Base-by-base conservation (phyloP, 495 filamentous ascomycete species). In the Trichoderma gamsii region DNA sequence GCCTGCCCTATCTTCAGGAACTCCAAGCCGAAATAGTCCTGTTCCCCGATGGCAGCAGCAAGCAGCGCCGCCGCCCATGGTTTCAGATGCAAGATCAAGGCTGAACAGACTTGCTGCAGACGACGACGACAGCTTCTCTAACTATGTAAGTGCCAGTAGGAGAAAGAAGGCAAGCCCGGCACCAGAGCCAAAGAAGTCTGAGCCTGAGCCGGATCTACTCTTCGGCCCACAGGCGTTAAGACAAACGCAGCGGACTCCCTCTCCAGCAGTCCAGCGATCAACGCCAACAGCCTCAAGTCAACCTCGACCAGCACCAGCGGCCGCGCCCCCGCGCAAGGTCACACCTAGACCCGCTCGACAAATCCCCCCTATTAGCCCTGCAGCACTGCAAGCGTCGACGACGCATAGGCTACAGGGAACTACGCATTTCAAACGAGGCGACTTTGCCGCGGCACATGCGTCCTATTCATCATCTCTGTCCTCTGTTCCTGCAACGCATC, bases 381-480 rank as follows among this genome's bases (percentile, higher is more conserved):
- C 85, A 63, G 88, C 88, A 3, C 84, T 97, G 8, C 80, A 88
- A 66, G 84, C 86, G 18, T 96, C 92, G 18, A 87, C 87, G 56
- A 81, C 85, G n/a, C 82, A 92, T 66, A 90, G 96, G 21, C 82
- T 87, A 66, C 87, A 87, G 66, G 96, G 93, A 38, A 89, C 92
- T 13, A 88, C 87, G 67, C 88, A 93, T 70, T 99, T 97, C 82
- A 98, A 97, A 77, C 87, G 91, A 29, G 95, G 95, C 43, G 95
- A 99, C 76, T 99, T 91, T 76, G 89, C 90, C 16, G 82, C 87
- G 4, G 96, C 95, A 0, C 91, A 97, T 71, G 84, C 87, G 64
- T 86, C 87, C 13, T 99, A 97, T 80, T 87, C 89, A 0, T 81
- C 85, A 44, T 90, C 95, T 2, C 84, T 98, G 9, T 74, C 82